Evolutionary conservation across 768 basidiomycete genomes (phyloP), one percentile per base, ranked within the genome.

Genomic region (Epithele typhae): DNA sequence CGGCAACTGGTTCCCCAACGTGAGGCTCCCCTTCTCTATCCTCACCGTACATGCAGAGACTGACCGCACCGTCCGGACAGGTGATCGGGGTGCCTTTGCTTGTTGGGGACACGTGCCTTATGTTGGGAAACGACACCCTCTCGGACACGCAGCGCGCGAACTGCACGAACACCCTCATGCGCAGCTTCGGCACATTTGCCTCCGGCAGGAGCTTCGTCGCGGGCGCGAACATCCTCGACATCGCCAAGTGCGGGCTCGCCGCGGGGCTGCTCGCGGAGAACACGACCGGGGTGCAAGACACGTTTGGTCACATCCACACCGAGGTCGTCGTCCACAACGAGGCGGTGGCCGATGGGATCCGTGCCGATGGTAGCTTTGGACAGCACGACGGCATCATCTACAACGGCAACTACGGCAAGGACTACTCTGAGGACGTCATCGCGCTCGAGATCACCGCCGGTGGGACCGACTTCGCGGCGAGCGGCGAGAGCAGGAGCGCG

Each of bases 221-320:
- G 24, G 84, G 84, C 11, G 83, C 84, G 5, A 85, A 87, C 55
- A 70, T 74, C 0, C 64, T 85, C 40, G 82, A 87, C 58, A 72
- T 86, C 30, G 79, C 81, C 17, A 77, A 74, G 54, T 75, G 83
- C 39, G 78, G 79, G 11, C 76, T 82, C 11, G 78, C 82, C 25
- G 58, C 67, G 57, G 59, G 76, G 53, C 32, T 69, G 68, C 46
- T 67, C 40, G 61, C 48, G 22, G 27, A 39, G 18, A 60, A 62
- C 47, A 53, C 42, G 12, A 50, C 55, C 27, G 15, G 59, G 10
- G 39, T 68, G 14, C 37, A 40, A 21, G 59, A 65, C 41, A 59
- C 65, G 39, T 65, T 64, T 49, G 32, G 44, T 18, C 45, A 51
- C 75, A 68, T 81, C 14, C 81, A 85, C 54, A 52, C 55, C 3